Base-by-base conservation (phyloP, 331 rosid species). In the Telfairia occidentalis region DNA sequence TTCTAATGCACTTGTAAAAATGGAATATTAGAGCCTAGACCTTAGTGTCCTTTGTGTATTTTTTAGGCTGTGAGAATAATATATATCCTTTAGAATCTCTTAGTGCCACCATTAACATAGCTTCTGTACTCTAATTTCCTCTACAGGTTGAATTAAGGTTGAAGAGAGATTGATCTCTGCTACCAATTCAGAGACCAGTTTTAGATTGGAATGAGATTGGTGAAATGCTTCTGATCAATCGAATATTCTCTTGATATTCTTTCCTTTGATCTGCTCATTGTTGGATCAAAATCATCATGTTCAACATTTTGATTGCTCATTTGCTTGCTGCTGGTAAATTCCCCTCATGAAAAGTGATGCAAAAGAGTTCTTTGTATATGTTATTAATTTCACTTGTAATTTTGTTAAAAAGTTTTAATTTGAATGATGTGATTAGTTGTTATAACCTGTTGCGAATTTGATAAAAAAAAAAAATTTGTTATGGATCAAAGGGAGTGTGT, bases 1-100 rank as follows among this genome's bases (percentile, higher is more conserved):
- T 67, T 83, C 92, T 49, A 79, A 79, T 74, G 78, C 87, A 74
- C 46, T 70, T 79, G 86, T 84, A 78, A 86, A 81, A 86, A 71
- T 85, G 87, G 89, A 82, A 76, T 59, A 79, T 79, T 79, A 83
- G 87, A 38, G 49, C 10, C 12, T 73, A 73, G 18, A 2, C 34
- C 49, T 35, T 24, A 15, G 37, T 18, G 30, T 57, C 3, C 2
- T 58, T 34, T 61, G 30, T 65, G 72, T 65, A 65, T 65, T 65
- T 37, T 35, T n/a, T 65, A 65, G 72, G 72, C 72, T 65, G 50
- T 65, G 72, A n/a, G 50, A 65, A 65, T 66, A 50, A 60, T 30
- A 60, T 60, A 60, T 59, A 48, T 34, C 66, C 29, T 38, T 40
- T 21, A 65, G 45, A 61, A 61, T 60, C 46, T 66, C 73, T 15